A percentile compares a stretch with the other conserved stretches of the same genome.
These are phyloP conservation scores for Populus deltoides DNA, from an alignment of 345 rosid genomes.

Conservation along the genomic window DNA sequence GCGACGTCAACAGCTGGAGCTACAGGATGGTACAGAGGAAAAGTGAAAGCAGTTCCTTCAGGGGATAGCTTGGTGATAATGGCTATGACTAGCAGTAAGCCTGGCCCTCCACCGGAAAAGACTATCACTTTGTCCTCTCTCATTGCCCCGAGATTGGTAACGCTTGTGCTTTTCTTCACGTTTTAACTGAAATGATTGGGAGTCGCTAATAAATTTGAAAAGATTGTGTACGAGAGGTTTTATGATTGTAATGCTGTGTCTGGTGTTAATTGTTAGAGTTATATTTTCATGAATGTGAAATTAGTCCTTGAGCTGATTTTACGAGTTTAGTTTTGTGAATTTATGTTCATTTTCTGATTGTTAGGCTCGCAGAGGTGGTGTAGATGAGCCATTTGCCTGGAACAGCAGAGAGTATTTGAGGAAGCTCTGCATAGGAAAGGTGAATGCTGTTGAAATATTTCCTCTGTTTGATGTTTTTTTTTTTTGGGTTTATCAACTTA, in stretches of 20 bases:
- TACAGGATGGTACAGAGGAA: slow-evolving; percentile 57
- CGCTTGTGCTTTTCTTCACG: not conserved
- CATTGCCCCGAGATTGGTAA: slow-evolving; percentile 79
- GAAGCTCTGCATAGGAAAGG: slow-evolving; percentile 98
- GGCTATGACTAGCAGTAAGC: slow-evolving; percentile 51
- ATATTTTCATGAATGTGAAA: not conserved
- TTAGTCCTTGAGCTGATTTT: not conserved
- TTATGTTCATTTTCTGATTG: not conserved
- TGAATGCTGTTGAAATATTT: slow-evolving; percentile 15
- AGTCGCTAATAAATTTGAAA: not conserved
- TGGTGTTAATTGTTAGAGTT: not conserved
- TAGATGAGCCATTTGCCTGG: slow-evolving; percentile 97
- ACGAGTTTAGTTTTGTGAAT: not conserved
- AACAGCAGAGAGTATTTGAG: slow-evolving; percentile 87
- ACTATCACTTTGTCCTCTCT: slow-evolving; percentile 76
- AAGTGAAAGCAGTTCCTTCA: slow-evolving; percentile 82
- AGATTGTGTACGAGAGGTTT: not conserved
- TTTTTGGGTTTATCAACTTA: not conserved
- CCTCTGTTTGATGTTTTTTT: not conserved
- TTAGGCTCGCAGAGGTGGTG: slow-evolving; percentile 84
- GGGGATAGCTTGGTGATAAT: slow-evolving; percentile 82
- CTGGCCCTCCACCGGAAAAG: slow-evolving; percentile 90
- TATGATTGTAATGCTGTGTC: not conserved
- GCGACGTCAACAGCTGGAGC: slow-evolving; percentile 25
- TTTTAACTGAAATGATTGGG: not conserved